Conservation (phyloP, 208 protist genomes). For the Trypanosoma lewisi region DNA sequence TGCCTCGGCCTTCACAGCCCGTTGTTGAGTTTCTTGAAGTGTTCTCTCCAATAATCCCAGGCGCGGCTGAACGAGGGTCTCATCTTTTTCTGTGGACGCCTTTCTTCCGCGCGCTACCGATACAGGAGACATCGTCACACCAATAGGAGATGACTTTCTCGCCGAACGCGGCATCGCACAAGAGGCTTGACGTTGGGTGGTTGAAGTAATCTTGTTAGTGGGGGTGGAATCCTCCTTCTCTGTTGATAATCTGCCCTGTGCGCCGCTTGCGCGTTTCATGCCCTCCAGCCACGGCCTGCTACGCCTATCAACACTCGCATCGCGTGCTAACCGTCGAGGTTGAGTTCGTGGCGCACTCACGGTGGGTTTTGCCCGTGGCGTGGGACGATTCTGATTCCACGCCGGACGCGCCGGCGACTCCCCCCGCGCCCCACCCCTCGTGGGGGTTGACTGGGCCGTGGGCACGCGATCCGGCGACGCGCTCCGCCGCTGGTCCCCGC, state of each 20-base stretch:
- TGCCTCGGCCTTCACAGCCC: conserved; percentile 30
- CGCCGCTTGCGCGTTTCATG: not conserved
- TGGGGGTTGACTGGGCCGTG: conserved; percentile 29
- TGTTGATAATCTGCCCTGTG: not conserved
- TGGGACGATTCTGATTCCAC: conserved; percentile 66
- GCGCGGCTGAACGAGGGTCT: conserved; percentile 7
- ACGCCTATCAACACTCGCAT: conserved; percentile 1
- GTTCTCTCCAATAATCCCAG: conserved; percentile 19
- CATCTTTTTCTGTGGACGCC: not conserved
- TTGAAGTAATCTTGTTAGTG: not conserved
- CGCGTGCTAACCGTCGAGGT: conserved; percentile 20
- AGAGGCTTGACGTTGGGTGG: not conserved
- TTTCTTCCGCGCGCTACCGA: not conserved
- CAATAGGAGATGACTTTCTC: not conserved
- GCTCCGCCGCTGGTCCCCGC: not conserved
- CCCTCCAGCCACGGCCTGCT: conserved; percentile 16
- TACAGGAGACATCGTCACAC: not conserved
- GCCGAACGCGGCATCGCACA: not conserved
- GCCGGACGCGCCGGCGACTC: conserved; percentile 34
- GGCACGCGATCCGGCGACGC: conserved; percentile 1
- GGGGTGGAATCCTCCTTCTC: not conserved
- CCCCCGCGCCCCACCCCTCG: conserved; percentile 8
- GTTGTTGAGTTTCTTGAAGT: conserved; percentile 23
- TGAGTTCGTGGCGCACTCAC: conserved; percentile 47
- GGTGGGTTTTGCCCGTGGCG: conserved; percentile 39